phyloP scores from a whole-genome alignment of 129 eudicot species.

The Ambrosia trifida region DNA sequence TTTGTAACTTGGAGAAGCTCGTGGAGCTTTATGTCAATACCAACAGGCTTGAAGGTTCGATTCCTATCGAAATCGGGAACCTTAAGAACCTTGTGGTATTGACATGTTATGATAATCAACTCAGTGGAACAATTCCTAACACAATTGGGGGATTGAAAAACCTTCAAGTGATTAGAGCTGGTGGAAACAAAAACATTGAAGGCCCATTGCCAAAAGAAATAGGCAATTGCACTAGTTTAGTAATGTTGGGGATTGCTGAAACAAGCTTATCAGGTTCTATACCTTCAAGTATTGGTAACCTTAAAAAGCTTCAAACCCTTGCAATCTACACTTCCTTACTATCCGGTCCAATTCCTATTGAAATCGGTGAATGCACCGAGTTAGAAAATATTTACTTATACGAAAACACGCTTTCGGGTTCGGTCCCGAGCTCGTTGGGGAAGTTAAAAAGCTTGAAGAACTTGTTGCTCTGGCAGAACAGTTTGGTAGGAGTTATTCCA shows the following conservation, averaged over 20 bases:
- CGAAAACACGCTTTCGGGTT: constrained; percentile 81
- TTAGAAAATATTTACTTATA: constrained; percentile 68
- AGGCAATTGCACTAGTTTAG: constrained; percentile 67
- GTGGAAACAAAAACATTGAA: constrained; percentile 89
- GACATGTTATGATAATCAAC: constrained; percentile 70
- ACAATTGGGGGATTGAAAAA: constrained; percentile 58
- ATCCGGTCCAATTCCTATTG: constrained; percentile 87
- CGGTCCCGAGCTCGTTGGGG: constrained; percentile 64
- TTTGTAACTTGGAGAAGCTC: constrained; percentile 51
- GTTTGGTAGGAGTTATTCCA: constrained; percentile 71
- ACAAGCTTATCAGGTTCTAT: constrained; percentile 81
- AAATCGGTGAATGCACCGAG: constrained; percentile 76
- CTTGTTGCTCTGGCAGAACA: constrained; percentile 80
- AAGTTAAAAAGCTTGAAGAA: constrained; percentile 57
- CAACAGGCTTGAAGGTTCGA: constrained; percentile 59
- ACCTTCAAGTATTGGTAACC: constrained; percentile 64
- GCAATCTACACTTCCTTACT: constrained; percentile 83
- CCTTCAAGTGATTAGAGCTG: constrained; percentile 71
- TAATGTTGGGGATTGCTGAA: constrained; percentile 80
- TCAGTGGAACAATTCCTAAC: constrained; percentile 63
- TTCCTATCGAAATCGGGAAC: constrained; percentile 64
- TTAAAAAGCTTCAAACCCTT: constrained; percentile 71
- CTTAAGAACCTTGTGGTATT: constrained; percentile 53
- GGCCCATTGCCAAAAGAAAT: constrained; percentile 75
- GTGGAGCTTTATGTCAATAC: constrained; percentile 64